Evolutionary conservation across 495 filamentous ascomycete species (phyloP), one percentile per base, ranked within the genome.

Genomic region (Glarea lozoyensis): DNA sequence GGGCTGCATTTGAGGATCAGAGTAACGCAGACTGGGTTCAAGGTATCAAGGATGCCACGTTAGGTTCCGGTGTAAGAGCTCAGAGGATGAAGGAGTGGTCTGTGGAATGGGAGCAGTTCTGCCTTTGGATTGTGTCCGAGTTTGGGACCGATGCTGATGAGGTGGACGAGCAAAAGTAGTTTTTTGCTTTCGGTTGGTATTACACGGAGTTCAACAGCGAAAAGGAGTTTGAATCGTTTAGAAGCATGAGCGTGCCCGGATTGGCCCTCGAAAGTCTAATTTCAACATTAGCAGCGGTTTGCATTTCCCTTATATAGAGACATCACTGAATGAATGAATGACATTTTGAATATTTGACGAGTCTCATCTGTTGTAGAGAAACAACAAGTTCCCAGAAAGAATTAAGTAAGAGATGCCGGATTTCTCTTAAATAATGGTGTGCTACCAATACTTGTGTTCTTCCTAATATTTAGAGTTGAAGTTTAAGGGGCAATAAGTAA

Each of bases 1-100:
- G 85, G 83, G 86, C 88, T 17, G 81, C 82, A 23, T 95, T 84
- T 56, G 84, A 88, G 54, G 89, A 95, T 53, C 81, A 84, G 54
- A 63, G 61, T 11, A 45, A 67, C 2, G 73, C 79, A 9, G 73
- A 79, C 39, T 95, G 89, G 83, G 60, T 68, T 27, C 63, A 69
- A 24, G 86, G 78, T 30, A 70, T 95, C 36, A 76, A 73, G 39
- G 76, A 82, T 38, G 88, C 84, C 1, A 75, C 80, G 16, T 59
- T 82, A 48, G 92, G 88, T n/a, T 67, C 70, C 40, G 82, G 87
- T 0, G 43, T 81, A 15, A 81, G 89, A 58, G 82, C 83, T 2
- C 48, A 75, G 45, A 73, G 82, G 38, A 57, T 97, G 64, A 75
- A 72, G 58, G 71, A 90, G 54, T 96, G 88, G 84, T 72, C 70